Base-by-base conservation (phyloP, 805 yeast genomes). In the Pichia thaimueangensis region DNA sequence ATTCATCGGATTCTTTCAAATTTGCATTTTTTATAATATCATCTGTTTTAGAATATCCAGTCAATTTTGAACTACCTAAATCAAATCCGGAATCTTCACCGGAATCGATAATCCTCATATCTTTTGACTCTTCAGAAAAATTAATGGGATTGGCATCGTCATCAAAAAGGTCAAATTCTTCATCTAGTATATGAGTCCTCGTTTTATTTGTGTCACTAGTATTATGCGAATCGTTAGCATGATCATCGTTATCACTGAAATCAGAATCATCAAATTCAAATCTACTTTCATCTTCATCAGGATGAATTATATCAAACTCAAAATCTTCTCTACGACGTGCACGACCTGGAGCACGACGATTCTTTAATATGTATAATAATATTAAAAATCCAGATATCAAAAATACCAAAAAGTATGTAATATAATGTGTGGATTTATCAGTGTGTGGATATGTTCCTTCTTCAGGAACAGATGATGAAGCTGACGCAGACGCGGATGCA, bases 291-390 rank as follows among this genome's bases (percentile, higher is more conserved):
- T 52, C 54, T 16, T 73, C 78, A 48, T 81, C 84, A 7, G 83
- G 82, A 16, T 80, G 82, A 35, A 84, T 84, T 36, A 83, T 78
- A 56, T 84, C 94, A 55, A 84, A 81, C 56, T 84, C 93, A 54
- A 75, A 80, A 30, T 80, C 87, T 53, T 82, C 76, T 63, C 88
- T 65, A 56, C 83, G 65, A 62, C 86, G 67, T 45, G 64, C 57
- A 25, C 65, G 50, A 6, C 63, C 69, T 47, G 71, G 68, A 35
- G 58, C 62, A 33, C 58, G 55, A 59, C 65, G 51, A 21, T 45
- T 54, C 23, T 63, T 70, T 51, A 58, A 70, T 53, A 67, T 76
- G 48, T 60, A 67, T 55, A 65, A 62, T 47, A 63, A 66, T 11
- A 70, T 56, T 5, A 69, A 55, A 50, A 79, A 77, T 6, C 91